phyloP scores from a whole-genome alignment of 352 stramenopile genomes.

The Plasmopara viticola region DNA sequence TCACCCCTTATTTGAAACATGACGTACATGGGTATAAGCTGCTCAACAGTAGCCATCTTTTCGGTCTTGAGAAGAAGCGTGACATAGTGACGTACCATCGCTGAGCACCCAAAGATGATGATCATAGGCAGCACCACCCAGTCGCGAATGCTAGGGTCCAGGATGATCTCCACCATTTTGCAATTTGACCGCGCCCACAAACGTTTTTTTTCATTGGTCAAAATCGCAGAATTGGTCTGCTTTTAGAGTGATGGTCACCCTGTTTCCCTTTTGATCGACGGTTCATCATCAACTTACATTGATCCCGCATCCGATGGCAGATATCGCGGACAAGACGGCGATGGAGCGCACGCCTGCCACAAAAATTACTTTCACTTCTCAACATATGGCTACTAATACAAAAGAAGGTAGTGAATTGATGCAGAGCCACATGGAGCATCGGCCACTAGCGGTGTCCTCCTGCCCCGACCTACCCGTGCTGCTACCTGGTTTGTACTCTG shows the following conservation, averaged over 20 bases:
- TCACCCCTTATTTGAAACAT: background rate
- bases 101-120: slow-evolving; percentile 89
- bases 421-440: slow-evolving; percentile 12
- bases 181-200: slow-evolving; percentile 1
- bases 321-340: slow-evolving; percentile 2
- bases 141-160: slow-evolving; percentile 91
- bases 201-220: slow-evolving; percentile 1
- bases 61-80: slow-evolving; percentile 80
- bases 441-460: slow-evolving; percentile 29
- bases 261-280: slow-evolving; percentile 1
- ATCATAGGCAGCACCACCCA: slow-evolving; percentile 98
- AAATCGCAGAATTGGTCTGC: slow-evolving; percentile 1
- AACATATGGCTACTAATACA: slow-evolving; percentile 37
- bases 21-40: slow-evolving; percentile 68
- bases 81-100: slow-evolving; percentile 82
- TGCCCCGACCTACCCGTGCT: slow-evolving; percentile 68
- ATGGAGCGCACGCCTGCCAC: background rate
- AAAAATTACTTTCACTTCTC: background rate
- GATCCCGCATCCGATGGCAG: slow-evolving; percentile 9
- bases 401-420: slow-evolving; percentile 3
- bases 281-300: background rate
- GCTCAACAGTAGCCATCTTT: slow-evolving; percentile 69
- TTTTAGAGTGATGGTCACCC: slow-evolving; percentile 2
- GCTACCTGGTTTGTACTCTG: slow-evolving; percentile 34
- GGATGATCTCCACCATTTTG: slow-evolving; percentile 84